Evolutionary conservation across 2,329 filamentous ascomycete species (phyloP).

Genomic region (Penicillium sclerotiorum): DNA sequence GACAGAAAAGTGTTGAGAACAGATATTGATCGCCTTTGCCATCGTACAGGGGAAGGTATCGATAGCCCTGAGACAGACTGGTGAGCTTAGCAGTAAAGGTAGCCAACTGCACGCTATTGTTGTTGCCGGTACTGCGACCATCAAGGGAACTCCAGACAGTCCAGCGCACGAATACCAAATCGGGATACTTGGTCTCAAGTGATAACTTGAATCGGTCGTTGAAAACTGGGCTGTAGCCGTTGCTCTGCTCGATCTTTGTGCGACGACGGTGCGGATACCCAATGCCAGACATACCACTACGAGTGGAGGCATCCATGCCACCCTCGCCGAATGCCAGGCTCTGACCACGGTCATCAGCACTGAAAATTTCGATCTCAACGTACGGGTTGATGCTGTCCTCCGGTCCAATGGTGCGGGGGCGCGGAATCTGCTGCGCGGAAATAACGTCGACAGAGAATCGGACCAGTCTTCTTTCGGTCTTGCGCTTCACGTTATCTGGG

Average conservation of each 20-base stretch:
- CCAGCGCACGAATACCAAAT: conserved; percentile 91
- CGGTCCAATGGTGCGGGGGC: conserved; percentile 71
- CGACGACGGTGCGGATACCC: conserved; percentile 74
- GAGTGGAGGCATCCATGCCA: conserved; percentile 65
- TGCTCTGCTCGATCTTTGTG: conserved; percentile 79
- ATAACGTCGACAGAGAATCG: conserved; percentile 85
- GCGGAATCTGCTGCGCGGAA: conserved; percentile 91
- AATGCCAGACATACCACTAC: conserved; percentile 67
- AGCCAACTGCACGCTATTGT: conserved; percentile 67
- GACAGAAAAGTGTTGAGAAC: conserved; percentile 92
- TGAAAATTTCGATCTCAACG: conserved; percentile 91
- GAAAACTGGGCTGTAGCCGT: conserved; percentile 92
- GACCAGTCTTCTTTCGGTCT: conserved; percentile 78
- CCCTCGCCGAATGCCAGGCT: conserved; percentile 68
- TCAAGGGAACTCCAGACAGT: conserved; percentile 85
- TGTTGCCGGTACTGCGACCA: conserved; percentile 68
- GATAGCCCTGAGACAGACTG: conserved; percentile 88
- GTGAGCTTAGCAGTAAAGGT: conserved; percentile 91
- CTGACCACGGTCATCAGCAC: conserved; percentile 87
- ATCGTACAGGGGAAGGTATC: conserved; percentile 87
- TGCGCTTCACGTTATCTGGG: conserved; percentile 44
- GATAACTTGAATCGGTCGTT: conserved; percentile 77
- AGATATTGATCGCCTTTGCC: conserved; percentile 88
- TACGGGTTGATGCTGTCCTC: conserved; percentile 86
- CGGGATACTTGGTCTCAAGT: conserved; percentile 90